Conservation (phyloP, 1,139 yeast species). For the Pichia sp. region DNA sequence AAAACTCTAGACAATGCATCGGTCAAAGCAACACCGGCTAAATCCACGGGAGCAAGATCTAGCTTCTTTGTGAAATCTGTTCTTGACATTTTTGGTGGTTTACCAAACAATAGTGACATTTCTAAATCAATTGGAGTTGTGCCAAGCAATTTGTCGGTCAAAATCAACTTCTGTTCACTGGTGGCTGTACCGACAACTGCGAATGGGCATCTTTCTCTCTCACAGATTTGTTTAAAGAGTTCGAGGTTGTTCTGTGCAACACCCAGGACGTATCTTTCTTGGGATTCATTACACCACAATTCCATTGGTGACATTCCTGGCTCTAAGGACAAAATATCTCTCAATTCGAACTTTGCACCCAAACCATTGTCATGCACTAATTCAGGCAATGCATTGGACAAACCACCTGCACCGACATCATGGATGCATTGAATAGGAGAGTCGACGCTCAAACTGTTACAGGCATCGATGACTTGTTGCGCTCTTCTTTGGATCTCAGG, state of each 20-base stretch:
- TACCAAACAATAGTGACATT: conserved; percentile 95
- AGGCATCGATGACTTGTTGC: conserved; percentile 94
- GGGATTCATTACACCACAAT: conserved; percentile 99
- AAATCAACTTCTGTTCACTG: conserved; percentile 72
- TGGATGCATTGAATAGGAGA: conserved; percentile 95
- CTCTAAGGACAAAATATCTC: conserved; percentile 86
- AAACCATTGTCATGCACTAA: conserved; percentile 93
- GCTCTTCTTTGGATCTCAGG: conserved; percentile 99
- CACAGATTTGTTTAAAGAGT: conserved; percentile 72
- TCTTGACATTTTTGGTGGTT: conserved; percentile 93
- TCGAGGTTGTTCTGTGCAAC: conserved; percentile 78
- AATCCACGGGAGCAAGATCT: conserved; percentile 45
- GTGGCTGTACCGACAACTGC: conserved; percentile 97
- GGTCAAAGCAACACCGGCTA: conserved; percentile 31
- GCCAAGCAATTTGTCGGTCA: conserved; percentile 71
- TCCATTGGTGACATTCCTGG: conserved; percentile 99
- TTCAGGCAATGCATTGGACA: conserved; percentile 96
- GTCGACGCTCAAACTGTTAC: conserved; percentile 73
- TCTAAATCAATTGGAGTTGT: conserved; percentile 92
- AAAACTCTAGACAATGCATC: conserved; percentile 82
- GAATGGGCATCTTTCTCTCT: conserved; percentile 92
- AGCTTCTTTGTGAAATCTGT: conserved; percentile 63
- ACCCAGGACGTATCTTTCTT: conserved; percentile 94
- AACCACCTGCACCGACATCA: conserved; percentile 99
- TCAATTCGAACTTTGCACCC: conserved; percentile 89